Evolutionary conservation across 306 rosid genomes (phyloP).

Genomic region (Pyrus betulifolia): DNA sequence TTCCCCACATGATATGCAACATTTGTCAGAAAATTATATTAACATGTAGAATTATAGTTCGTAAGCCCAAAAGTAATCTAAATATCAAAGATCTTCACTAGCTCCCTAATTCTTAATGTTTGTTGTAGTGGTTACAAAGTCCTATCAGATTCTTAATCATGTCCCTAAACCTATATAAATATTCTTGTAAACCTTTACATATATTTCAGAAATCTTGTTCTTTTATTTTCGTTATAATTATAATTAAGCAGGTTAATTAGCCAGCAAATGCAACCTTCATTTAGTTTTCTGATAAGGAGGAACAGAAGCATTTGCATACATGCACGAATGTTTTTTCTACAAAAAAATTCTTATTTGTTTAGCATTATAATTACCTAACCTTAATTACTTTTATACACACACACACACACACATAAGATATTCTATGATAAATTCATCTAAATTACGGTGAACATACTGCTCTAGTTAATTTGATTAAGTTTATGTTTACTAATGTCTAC

Average conservation of each 20-base stretch:
- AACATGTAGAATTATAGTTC: background rate
- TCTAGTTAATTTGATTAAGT: background rate
- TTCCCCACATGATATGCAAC: background rate
- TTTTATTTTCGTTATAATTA: too few relatives aligned
- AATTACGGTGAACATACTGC: too few relatives aligned
- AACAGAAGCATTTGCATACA: background rate
- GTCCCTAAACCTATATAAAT: background rate
- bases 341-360: too few relatives aligned
- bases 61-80: background rate
- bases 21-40: background rate
- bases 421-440: too few relatives aligned
- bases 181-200: background rate
- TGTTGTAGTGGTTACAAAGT: background rate
- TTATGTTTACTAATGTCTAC: background rate
- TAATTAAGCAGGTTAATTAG: too few relatives aligned
- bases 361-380: background rate
- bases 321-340: background rate
- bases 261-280: background rate
- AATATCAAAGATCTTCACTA: background rate
- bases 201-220: too few relatives aligned
- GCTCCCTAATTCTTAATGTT: background rate
- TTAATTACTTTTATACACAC: too few relatives aligned
- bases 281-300: background rate
- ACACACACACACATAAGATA: too few relatives aligned
- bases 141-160: background rate